Percentiles rank a stretch among this genome's conserved stretches.
Conservation (phyloP, 192 early-diverging fungal genomes). For the Backusella morwellensis region DNA sequence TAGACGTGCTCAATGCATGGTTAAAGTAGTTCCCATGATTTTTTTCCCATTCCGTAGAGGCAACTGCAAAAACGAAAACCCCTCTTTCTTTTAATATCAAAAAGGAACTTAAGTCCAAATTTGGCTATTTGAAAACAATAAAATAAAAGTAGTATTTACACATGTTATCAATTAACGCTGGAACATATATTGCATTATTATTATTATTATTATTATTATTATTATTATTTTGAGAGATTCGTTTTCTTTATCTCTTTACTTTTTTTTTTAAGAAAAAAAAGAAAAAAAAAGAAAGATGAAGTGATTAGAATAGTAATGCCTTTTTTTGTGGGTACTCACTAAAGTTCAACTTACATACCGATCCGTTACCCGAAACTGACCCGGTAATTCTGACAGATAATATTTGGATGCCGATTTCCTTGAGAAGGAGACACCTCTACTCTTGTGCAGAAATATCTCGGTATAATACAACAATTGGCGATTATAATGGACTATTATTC, state of each 20-base stretch:
- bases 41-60: neutral
- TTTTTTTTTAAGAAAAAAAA: too few relatives aligned
- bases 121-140: neutral
- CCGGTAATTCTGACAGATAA: constrained; percentile 1
- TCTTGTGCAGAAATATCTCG: neutral
- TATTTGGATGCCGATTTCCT: neutral
- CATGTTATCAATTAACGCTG: neutral
- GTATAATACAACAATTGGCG: neutral
- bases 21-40: neutral
- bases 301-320: too few relatives aligned
- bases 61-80: neutral
- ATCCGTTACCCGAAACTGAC: neutral
- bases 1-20: neutral
- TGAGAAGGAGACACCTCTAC: neutral
- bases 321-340: neutral
- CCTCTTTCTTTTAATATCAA: neutral
- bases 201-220: too few relatives aligned
- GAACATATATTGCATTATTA: neutral
- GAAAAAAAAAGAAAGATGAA: neutral
- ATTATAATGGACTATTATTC: neutral
- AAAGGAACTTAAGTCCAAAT: neutral
- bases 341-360: neutral
- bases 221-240: neutral
- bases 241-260: neutral
- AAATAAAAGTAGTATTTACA: neutral